Evolutionary conservation across 2,329 filamentous ascomycete species (phyloP).

Genomic region (Fusarium sarcochroum): DNA sequence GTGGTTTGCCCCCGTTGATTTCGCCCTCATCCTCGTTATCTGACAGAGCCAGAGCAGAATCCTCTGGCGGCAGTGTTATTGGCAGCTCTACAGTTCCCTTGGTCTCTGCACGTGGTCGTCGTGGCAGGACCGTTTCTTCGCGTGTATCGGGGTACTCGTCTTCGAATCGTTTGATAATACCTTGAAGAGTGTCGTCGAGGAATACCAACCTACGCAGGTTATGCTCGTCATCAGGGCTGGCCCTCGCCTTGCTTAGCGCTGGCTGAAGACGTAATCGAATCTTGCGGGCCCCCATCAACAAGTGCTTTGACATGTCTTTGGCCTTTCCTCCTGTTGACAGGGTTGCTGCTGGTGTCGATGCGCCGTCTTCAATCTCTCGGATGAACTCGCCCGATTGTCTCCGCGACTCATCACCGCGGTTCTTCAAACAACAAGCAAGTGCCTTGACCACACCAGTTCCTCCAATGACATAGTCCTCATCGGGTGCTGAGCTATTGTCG

Average conservation of each 20-base stretch:
- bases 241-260: conserved; percentile 81
- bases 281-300: conserved; percentile 89
- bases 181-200: conserved; percentile 87
- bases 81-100: conserved; percentile 43
- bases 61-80: conserved; percentile 45
- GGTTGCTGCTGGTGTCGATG: conserved; percentile 58
- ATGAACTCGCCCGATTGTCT: conserved; percentile 67
- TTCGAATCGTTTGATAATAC: conserved; percentile 96
- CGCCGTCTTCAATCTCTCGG: conserved; percentile 66
- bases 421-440: conserved; percentile 88
- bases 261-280: conserved; percentile 88
- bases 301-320: conserved; percentile 92
- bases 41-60: conserved; percentile 58
- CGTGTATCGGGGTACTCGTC: conserved; percentile 95
- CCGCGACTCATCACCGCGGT: conserved; percentile 75
- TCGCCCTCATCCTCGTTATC: conserved; percentile 66
- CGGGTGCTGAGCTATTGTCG: conserved; percentile 78
- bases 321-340: conserved; percentile 71
- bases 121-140: conserved; percentile 49
- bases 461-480: conserved; percentile 96
- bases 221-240: conserved; percentile 77
- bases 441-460: conserved; percentile 97
- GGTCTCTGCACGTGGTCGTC: conserved; percentile 23
- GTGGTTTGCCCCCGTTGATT: conserved; percentile 56
- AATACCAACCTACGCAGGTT: conserved; percentile 88